Conservation (phyloP, 2,329 filamentous ascomycete species). For the Fusarium acutatum region DNA sequence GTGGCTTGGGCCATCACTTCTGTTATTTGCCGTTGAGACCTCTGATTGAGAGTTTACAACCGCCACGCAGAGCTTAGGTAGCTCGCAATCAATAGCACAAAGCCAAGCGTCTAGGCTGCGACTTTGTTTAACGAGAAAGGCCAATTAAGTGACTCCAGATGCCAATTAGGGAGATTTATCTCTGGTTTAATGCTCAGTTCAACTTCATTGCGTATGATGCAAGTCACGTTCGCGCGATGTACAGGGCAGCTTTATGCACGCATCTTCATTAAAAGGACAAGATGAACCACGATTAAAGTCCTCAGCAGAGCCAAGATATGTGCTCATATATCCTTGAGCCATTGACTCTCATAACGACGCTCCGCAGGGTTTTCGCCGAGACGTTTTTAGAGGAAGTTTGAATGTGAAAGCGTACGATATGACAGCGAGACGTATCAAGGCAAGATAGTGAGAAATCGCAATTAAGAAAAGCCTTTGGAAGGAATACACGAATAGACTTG, state of each 20-base stretch:
- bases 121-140: neutral
- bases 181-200: neutral
- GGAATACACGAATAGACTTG: neutral
- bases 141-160: fast-evolving
- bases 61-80: neutral
- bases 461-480: too few species aligned
- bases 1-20: neutral
- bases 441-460: too few species aligned
- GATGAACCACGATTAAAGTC: neutral
- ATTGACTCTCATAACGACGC: neutral
- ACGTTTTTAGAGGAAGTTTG: neutral
- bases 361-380: fast-evolving
- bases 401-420: neutral
- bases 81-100: neutral
- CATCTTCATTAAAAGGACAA: neutral
- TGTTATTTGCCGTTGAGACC: neutral
- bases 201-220: too few species aligned
- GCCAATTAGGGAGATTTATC: fast-evolving
- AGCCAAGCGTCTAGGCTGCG: neutral
- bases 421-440: neutral
- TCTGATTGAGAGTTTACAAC: neutral
- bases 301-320: neutral
- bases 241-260: neutral
- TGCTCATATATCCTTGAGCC: too few species aligned
- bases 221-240: neutral